Percentiles rank a stretch among this genome's conserved stretches.
Evolutionary conservation across 306 rosid species (phyloP).

Genomic region (Psophocarpus tetragonolobus): DNA sequence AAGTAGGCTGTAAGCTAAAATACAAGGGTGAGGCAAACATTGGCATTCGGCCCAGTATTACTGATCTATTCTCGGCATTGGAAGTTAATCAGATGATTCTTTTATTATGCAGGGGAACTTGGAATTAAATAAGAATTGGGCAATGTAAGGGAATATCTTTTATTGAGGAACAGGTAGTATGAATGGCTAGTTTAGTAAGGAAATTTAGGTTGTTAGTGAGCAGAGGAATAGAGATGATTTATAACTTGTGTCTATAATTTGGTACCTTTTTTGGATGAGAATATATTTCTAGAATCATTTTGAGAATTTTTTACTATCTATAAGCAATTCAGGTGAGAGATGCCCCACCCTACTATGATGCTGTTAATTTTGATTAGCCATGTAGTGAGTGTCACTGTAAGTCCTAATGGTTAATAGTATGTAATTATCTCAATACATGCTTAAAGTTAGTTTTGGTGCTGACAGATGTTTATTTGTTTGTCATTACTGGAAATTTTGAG

Average conservation of each 20-base stretch:
- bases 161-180: neutral
- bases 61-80: neutral
- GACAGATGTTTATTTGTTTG: neutral
- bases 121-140: conserved; percentile 11
- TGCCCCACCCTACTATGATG: neutral
- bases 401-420: neutral
- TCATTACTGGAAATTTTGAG: neutral
- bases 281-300: neutral
- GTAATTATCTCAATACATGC: neutral
- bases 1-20: neutral
- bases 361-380: neutral
- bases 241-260: neutral
- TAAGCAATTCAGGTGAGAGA: neutral
- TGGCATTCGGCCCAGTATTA: neutral
- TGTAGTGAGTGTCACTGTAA: neutral
- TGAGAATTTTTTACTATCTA: neutral
- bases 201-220: neutral
- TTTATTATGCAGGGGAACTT: neutral
- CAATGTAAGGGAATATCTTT: neutral
- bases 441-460: neutral
- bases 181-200: neutral
- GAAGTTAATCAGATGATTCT: neutral
- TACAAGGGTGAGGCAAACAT: neutral
- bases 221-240: neutral
- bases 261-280: neutral